A percentile compares a stretch with the other conserved stretches of the same genome.
These are phyloP conservation scores for Coniferiporia weirii DNA, from an alignment of 1,284 basidiomycete genomes.

Conservation along the genomic window DNA sequence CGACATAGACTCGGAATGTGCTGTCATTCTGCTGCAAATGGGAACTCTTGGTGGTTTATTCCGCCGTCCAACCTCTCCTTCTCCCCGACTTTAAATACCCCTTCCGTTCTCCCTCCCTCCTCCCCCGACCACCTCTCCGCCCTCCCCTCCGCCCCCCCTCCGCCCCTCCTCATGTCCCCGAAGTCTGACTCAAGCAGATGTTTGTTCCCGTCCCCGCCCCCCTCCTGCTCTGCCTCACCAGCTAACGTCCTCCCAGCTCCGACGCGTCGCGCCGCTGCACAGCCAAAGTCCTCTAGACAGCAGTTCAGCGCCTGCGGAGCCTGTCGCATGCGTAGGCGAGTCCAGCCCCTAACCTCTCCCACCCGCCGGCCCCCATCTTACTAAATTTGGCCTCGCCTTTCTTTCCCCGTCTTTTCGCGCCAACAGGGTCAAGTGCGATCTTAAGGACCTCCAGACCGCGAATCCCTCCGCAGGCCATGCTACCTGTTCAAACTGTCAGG, in stretches of 20 bases:
- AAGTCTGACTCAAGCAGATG: conserved; percentile 14
- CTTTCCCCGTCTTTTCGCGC: conserved; percentile 3
- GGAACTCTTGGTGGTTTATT: no score
- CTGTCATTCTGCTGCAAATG: neutral
- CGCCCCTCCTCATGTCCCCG: conserved; percentile 14
- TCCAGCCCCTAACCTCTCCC: neutral
- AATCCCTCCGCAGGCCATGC: conserved; percentile 37
- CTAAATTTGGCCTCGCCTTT: neutral
- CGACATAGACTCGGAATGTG: neutral
- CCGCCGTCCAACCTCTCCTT: neutral
- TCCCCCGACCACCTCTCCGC: neutral
- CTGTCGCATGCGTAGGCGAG: conserved; percentile 77
- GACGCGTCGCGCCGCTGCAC: conserved; percentile 36
- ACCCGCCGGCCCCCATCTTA: neutral
- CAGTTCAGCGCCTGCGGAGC: conserved; percentile 88
- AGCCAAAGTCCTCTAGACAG: conserved; percentile 70
- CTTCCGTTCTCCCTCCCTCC: conserved; percentile 3
- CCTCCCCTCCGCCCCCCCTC: neutral
- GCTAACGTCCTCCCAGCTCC: conserved; percentile 18
- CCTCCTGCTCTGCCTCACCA: neutral
- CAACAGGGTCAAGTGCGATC: conserved; percentile 70
- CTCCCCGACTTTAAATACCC: conserved; percentile 2
- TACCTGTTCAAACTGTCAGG: conserved; percentile 81
- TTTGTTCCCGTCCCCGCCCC: neutral
- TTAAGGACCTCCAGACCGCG: conserved; percentile 60